Base-by-base conservation (phyloP, 2,329 filamentous ascomycete species). In the Apiospora marii region DNA sequence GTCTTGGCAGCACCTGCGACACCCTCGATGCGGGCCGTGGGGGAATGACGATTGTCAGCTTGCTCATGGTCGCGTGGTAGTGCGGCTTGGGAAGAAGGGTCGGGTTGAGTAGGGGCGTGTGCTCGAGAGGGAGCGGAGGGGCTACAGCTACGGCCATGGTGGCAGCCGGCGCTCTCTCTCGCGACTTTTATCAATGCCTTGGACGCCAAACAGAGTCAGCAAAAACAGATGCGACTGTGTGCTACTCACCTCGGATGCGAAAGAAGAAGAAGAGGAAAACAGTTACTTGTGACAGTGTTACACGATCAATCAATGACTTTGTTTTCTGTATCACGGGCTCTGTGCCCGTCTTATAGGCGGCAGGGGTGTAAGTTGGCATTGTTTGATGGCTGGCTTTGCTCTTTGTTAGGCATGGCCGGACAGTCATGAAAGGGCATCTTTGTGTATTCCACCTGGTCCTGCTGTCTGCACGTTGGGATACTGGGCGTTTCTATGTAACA, bases 261-360 rank as follows among this genome's bases (percentile, higher is more conserved):
- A 4, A 30, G 27, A 30, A 22, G 30, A 41, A 64, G 34, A 64
- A 4, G 10, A 64, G 1, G 10, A 22, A 58, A 41, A 64, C 58
- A 64, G n/a, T 64, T 13, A 41, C 34, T 64, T 64, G 34, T 64
- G 30, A 41, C 34, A 24, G 58, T 41, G 34, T n/a, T 41, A 64
- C 34, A 24, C 58, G 16, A 64, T 64, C 14, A 19, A 41, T 64
- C 34, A 64, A 64, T 41, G 19, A 64, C 58, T 64, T 64, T 64
- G 34, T 64, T 64, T 61, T 24, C 27, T 41, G 19, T 10, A 37
- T 24, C 30, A 14, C n/a, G 58, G 58, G 30, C 10, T 14, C 34
- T 64, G 8, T 10, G n/a, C 19, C 4, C 34, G 58, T 14, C 6
- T 64, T 64, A 64, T 64, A 37, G 10, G 34, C 34, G 8, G 2